Percentiles rank a stretch among this genome's conserved stretches.
These are phyloP conservation scores for Tetraselmis striata DNA, from an alignment of 139 green algal species.

Conservation along the genomic window DNA sequence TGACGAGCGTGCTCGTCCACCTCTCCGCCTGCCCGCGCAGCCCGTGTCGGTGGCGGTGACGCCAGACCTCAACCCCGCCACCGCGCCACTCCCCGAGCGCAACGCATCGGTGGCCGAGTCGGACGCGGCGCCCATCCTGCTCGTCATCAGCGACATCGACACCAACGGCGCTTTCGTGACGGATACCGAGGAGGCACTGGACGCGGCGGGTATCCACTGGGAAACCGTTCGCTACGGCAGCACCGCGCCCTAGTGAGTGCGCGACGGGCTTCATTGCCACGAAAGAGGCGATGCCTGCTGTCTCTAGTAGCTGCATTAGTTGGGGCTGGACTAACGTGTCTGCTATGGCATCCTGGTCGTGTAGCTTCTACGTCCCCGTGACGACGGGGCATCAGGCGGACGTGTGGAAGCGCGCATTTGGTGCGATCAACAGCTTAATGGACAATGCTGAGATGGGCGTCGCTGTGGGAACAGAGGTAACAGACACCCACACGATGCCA, in stretches of 20 bases:
- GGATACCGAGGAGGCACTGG: neutral
- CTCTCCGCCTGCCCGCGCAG: neutral
- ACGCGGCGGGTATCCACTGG: neutral
- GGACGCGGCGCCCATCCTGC: neutral
- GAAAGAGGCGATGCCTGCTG: no score
- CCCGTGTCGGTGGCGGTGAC: neutral
- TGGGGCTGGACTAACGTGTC: neutral
- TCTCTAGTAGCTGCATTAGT: no score
- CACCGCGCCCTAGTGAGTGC: neutral
- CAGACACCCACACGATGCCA: no score
- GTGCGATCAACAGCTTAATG: neutral
- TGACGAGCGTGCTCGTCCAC: neutral
- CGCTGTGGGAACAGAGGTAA: no score
- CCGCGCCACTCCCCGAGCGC: neutral
- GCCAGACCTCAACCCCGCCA: neutral
- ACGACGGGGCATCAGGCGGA: neutral
- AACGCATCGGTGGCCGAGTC: neutral
- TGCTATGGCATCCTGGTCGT: neutral
- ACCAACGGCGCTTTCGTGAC: neutral
- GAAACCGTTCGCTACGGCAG: neutral
- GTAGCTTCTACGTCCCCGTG: neutral
- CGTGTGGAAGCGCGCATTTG: neutral
- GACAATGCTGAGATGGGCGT: neutral
- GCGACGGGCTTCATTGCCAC: neutral
- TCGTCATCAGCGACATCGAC: neutral